Conservation (phyloP, 2,329 filamentous ascomycete species). For the Exophiala sp. region DNA sequence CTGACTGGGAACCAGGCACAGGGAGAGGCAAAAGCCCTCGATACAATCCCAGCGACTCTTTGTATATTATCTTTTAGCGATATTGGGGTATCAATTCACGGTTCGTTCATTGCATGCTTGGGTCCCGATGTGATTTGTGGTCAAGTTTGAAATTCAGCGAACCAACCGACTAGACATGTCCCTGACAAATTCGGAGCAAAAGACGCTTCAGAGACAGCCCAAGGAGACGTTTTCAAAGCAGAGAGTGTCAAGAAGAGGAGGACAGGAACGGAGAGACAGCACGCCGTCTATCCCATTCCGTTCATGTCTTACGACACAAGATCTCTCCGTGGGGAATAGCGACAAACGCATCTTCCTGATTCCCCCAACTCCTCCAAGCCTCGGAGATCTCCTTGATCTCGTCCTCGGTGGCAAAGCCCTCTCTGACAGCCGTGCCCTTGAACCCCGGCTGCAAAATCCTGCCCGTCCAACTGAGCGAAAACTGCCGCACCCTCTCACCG, state of each 20-base stretch:
- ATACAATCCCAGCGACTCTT: not conserved
- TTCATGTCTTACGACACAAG: constrained; percentile 20
- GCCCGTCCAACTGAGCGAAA: constrained; percentile 24
- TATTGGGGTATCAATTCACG: not conserved
- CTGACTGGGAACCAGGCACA: no score
- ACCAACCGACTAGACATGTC: no score
- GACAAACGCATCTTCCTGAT: constrained; percentile 22
- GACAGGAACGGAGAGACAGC: no score
- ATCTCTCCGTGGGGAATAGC: constrained; percentile 20
- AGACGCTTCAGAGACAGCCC: no score
- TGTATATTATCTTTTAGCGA: constrained; percentile 2
- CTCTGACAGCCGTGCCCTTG: constrained; percentile 22
- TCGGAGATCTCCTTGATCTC: constrained; percentile 26
- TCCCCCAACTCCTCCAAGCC: constrained; percentile 27
- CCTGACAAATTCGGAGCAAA: no score
- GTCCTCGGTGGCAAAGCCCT: constrained; percentile 24
- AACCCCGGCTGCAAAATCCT: constrained; percentile 27
- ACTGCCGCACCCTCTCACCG: constrained; percentile 19
- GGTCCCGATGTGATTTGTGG: no score
- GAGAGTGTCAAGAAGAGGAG: no score
- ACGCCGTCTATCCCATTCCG: not conserved
- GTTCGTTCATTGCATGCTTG: no score
- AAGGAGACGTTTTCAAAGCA: no score
- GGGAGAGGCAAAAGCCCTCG: no score
- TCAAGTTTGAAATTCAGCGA: no score